Base-by-base conservation (phyloP, 768 basidiomycete genomes). In the Termitomyces sp. region DNA sequence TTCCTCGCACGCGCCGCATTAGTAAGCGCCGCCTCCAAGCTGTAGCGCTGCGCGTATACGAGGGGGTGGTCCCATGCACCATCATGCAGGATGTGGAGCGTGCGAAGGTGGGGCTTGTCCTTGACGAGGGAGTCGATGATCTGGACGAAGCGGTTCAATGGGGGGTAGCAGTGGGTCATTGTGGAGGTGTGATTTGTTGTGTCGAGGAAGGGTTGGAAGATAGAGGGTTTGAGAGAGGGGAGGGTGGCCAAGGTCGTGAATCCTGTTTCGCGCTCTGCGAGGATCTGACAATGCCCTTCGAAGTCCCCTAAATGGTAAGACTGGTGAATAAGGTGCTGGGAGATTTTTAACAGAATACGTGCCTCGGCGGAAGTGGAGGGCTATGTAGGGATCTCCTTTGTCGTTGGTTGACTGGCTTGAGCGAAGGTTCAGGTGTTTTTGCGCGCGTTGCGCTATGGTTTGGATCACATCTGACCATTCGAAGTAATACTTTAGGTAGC, bases 171-270 rank as follows among this genome's bases (percentile, higher is more conserved):
- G 62, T 81, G 79, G n/a, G 73, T 72, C 26, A 72, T 61, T 51
- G 75, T 62, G 3, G 77, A 77, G 8, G 72, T 72, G 10, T 60
- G 56, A 54, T 78, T 76, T 13, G 61, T 34, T 2, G 66, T 62
- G 53, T 76, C 67, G 37, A 81, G 70, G n/a, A 68, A 51, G 6
- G 77, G 77, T 2, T 71, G 64, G 50, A 71, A 63, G 16, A 72
- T 64, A 7, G 72, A 68, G 4, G 64, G 33, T 28, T 62, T 54
- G n/a, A n/a, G n/a, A n/a, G n/a, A n/a, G n/a, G 77, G 78, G n/a
- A 81, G 73, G 8, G 77, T 78, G 7, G 73, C 74, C 79, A 77
- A 81, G 5, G 78, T 79, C 7, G 77, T n/a, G 66, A 79, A 79
- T 8, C 76, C 76, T 10, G 67, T 65, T 26, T 68, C 66, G n/a